These are phyloP conservation scores for Yamadazyma kanchanaburiensis DNA, from an alignment of 1,139 yeast genomes.

Conservation along the genomic window DNA sequence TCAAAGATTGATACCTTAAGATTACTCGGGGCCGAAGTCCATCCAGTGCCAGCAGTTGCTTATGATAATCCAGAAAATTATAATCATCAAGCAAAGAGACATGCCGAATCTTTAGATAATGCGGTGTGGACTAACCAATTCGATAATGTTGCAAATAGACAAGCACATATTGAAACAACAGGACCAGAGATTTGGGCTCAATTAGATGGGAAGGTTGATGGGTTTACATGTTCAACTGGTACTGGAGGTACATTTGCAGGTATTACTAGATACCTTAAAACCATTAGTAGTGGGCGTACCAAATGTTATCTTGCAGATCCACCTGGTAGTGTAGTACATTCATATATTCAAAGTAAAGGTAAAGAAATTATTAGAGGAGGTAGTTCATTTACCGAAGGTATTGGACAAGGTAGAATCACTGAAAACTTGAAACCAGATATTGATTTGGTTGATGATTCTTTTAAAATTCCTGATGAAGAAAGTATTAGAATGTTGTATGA, in stretches of 20 bases:
- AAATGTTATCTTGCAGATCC: slow-evolving; percentile 82
- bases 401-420: slow-evolving; percentile 93
- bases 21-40: slow-evolving; percentile 77
- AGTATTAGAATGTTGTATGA: slow-evolving; percentile 79
- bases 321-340: slow-evolving; percentile 84
- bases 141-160: slow-evolving; percentile 82
- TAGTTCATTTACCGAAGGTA: slow-evolving; percentile 88
- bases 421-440: slow-evolving; percentile 74
- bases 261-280: slow-evolving; percentile 68
- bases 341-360: slow-evolving; percentile 69
- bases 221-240: slow-evolving; percentile 86
- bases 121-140: slow-evolving; percentile 94
- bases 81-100: slow-evolving; percentile 81
- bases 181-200: slow-evolving; percentile 95
- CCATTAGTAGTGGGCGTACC: slow-evolving; percentile 48
- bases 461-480: slow-evolving; percentile 70
- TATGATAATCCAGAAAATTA: slow-evolving; percentile 76
- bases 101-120: slow-evolving; percentile 68
- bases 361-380: slow-evolving; percentile 65
- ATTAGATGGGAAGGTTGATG: slow-evolving; percentile 74
- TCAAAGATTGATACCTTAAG: slow-evolving; percentile 70
- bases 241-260: slow-evolving; percentile 94
- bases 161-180: slow-evolving; percentile 86
- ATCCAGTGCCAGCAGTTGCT: slow-evolving; percentile 90
- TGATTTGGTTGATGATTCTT: slow-evolving; percentile 67